phyloP scores from a whole-genome alignment of 169 alveolate species.

The Babesia bovis region DNA sequence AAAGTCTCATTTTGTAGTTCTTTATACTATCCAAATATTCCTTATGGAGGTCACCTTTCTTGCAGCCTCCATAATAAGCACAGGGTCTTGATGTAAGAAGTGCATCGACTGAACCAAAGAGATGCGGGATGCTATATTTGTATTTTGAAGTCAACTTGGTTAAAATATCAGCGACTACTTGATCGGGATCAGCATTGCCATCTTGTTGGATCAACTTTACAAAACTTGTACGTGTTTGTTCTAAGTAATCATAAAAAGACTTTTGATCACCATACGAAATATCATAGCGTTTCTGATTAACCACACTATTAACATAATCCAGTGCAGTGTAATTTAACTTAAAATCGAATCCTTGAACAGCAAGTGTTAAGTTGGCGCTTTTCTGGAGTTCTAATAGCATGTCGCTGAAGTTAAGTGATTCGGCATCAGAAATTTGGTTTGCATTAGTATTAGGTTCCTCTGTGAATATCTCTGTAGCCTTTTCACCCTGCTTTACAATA shows the following conservation, averaged over 20 bases:
- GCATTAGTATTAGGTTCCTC: background rate
- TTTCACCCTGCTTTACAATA: background rate
- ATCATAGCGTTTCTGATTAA: conserved; percentile 12
- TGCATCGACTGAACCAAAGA: conserved; percentile 42
- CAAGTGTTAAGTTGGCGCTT: background rate
- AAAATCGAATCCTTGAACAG: conserved; percentile 30
- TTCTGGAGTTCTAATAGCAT: conserved; percentile 5
- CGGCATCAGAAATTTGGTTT: background rate
- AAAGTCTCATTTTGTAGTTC: conserved; percentile 11
- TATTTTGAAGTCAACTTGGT: conserved; percentile 22
- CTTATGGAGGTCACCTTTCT: background rate
- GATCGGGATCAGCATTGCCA: background rate
- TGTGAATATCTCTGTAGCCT: background rate
- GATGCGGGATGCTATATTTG: conserved; percentile 30
- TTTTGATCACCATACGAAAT: background rate
- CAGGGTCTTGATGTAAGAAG: conserved; percentile 38
- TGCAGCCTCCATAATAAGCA: background rate
- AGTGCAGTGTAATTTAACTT: conserved; percentile 18
- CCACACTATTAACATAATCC: conserved; percentile 3
- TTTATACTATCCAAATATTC: conserved; percentile 5
- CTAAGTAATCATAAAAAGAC: conserved; percentile 8
- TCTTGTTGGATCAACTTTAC: background rate
- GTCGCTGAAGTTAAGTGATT: background rate
- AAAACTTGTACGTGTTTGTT: background rate
- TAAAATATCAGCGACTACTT: conserved; percentile 1